Evolutionary conservation across 768 basidiomycete genomes (phyloP).

Genomic region (Russula ochroleuca): DNA sequence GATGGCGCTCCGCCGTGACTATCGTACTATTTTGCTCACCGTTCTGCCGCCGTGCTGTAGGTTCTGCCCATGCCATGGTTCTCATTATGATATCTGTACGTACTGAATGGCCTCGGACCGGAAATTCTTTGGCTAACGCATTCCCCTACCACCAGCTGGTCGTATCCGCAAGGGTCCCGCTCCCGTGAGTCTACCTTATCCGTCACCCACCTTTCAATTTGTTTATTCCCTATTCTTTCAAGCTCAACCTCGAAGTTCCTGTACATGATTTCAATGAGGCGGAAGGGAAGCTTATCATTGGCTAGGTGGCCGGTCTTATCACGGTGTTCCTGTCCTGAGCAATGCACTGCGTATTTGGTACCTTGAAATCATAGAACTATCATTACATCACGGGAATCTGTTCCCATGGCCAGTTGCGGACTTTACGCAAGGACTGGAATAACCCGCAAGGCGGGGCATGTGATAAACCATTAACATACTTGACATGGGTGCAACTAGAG

Average conservation of each 20-base stretch:
- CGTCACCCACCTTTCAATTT: not conserved
- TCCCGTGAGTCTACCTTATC: conserved; percentile 54
- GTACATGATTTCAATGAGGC: conserved; percentile 82
- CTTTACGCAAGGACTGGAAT: not conserved
- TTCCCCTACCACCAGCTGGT: conserved; percentile 54
- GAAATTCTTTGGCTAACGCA: conserved; percentile 8
- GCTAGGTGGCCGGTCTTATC: conserved; percentile 41
- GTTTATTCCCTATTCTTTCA: conserved; percentile 23
- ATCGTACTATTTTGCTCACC: not conserved
- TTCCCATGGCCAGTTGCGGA: not conserved
- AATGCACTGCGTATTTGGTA: conserved; percentile 1
- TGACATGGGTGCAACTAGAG: conserved; percentile 16
- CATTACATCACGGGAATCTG: not conserved
- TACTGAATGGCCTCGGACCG: conserved; percentile 24
- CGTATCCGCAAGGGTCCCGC: conserved; percentile 96
- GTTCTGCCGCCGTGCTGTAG: conserved; percentile 34
- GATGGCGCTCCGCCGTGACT: not conserved
- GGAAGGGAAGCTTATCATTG: conserved; percentile 82
- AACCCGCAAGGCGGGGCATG: not conserved
- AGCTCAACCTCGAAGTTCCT: conserved; percentile 95
- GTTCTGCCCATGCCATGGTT: conserved; percentile 99
- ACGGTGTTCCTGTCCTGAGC: not conserved
- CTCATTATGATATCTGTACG: conserved; percentile 95
- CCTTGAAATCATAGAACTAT: conserved; percentile 17
- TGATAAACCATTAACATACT: not conserved